Conservation (phyloP, 1,284 basidiomycete genomes). For the Ceraceosorus bombacis region DNA sequence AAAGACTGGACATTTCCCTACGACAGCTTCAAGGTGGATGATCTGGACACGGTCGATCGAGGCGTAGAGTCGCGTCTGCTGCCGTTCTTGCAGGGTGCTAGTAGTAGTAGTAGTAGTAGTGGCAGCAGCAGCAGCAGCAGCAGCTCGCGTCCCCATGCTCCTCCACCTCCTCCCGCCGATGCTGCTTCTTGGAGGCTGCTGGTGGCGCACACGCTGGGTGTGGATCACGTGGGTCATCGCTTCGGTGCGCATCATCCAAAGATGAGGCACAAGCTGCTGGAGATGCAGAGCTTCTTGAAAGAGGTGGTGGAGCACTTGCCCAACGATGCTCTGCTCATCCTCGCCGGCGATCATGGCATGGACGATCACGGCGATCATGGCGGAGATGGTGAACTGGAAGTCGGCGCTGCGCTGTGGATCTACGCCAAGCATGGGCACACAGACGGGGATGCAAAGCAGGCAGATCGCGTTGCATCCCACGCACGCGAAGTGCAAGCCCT, state of each 20-base stretch:
- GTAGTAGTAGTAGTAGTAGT: slow-evolving; percentile 14
- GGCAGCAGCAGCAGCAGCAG: slow-evolving; percentile 10
- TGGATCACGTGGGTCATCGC: slow-evolving; percentile 93
- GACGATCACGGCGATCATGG: slow-evolving; percentile 90
- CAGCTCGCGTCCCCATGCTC: slow-evolving; percentile 3
- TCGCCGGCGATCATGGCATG: slow-evolving; percentile 98
- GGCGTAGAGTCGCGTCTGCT: slow-evolving; percentile 79
- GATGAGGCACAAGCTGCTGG: slow-evolving; percentile 71
- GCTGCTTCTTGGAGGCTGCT: slow-evolving; percentile 64
- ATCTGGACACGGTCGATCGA: slow-evolving; percentile 87
- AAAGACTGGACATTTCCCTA: slow-evolving; percentile 68
- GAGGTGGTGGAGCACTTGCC: slow-evolving; percentile 62
- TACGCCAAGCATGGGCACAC: slow-evolving; percentile 57
- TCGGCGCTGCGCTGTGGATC: slow-evolving; percentile 79
- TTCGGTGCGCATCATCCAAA: slow-evolving; percentile 79
- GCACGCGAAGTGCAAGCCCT: background rate
- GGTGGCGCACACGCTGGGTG: slow-evolving; percentile 90
- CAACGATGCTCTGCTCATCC: slow-evolving; percentile 77
- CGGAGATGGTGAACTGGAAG: slow-evolving; percentile 79
- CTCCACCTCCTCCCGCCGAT: slow-evolving; percentile 4
- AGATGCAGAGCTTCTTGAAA: slow-evolving; percentile 70
- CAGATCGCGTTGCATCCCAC: slow-evolving; percentile 4
- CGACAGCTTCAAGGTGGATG: slow-evolving; percentile 98
- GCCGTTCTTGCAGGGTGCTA: slow-evolving; percentile 57
- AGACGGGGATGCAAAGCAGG: background rate